A percentile compares a stretch with the other conserved stretches of the same genome.
These are phyloP conservation scores for Grosmannia clavigera DNA, from an alignment of 2,329 filamentous ascomycete species.

Conservation along the genomic window DNA sequence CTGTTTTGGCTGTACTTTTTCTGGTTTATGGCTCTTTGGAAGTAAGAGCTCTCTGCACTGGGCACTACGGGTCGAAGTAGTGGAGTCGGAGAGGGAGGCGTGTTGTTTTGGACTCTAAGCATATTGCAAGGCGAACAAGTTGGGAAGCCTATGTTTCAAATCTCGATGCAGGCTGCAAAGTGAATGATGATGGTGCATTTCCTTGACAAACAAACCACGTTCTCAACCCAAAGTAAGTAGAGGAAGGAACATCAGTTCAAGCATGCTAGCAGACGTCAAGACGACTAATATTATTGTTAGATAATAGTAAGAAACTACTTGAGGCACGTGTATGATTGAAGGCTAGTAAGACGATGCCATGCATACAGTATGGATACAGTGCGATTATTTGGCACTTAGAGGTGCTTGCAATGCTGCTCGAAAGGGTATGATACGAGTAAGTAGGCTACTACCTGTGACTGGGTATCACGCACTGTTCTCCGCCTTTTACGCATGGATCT, in stretches of 20 bases:
- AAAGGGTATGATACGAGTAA: too few relatives aligned
- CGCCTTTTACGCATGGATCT: background rate
- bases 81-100: background rate
- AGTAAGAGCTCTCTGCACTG: background rate
- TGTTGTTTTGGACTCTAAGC: background rate
- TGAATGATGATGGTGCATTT: background rate
- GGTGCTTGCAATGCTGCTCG: too few relatives aligned
- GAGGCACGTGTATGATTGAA: too few relatives aligned
- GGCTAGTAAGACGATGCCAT: too few relatives aligned
- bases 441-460: background rate
- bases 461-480: background rate
- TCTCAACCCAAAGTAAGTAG: background rate
- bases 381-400: too few relatives aligned
- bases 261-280: too few relatives aligned
- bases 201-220: background rate
- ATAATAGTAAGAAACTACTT: too few relatives aligned
- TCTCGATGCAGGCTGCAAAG: background rate
- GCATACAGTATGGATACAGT: too few relatives aligned
- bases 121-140: background rate
- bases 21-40: background rate
- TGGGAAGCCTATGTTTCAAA: background rate
- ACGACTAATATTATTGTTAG: too few relatives aligned
- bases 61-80: background rate
- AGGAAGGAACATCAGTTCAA: too few relatives aligned
- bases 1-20: background rate